Evolutionary conservation across 345 rosid species (phyloP).

Genomic region (Hypericum androsaemum): DNA sequence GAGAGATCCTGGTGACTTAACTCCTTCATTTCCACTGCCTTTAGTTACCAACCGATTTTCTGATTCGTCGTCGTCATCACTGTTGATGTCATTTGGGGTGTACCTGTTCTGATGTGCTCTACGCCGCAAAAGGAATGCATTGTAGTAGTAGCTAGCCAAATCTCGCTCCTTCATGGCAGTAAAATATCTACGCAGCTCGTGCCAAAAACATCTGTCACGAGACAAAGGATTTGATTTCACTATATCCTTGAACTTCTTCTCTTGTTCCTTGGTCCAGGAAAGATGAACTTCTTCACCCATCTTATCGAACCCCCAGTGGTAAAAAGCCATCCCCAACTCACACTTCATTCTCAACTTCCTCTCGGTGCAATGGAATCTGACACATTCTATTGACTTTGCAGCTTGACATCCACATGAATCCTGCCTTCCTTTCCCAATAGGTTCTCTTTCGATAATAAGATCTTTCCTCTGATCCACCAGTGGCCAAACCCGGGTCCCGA

Average conservation of each 20-base stretch:
- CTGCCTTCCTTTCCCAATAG: slow-evolving; percentile 21
- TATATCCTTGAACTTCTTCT: slow-evolving; percentile 17
- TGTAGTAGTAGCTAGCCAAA: slow-evolving; percentile 25
- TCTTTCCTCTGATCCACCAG: slow-evolving; percentile 1
- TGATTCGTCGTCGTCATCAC: slow-evolving; percentile 22
- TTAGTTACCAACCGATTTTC: slow-evolving; percentile 23
- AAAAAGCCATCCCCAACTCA: slow-evolving; percentile 21
- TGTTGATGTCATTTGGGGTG: slow-evolving; percentile 21
- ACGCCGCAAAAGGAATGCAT: slow-evolving; percentile 18
- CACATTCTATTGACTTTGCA: slow-evolving; percentile 21
- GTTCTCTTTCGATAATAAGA: not conserved
- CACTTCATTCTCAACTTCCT: slow-evolving; percentile 21
- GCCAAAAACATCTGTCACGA: slow-evolving; percentile 18
- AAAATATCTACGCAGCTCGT: slow-evolving; percentile 11
- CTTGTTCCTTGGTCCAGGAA: slow-evolving; percentile 20
- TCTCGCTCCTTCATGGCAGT: slow-evolving; percentile 16
- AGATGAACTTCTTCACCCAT: slow-evolving; percentile 28
- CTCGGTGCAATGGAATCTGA: slow-evolving; percentile 24
- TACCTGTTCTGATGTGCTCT: slow-evolving; percentile 24
- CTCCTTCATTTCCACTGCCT: slow-evolving; percentile 39
- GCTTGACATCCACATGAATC: slow-evolving; percentile 14
- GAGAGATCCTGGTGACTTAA: slow-evolving; percentile 24
- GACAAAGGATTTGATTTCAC: slow-evolving; percentile 17
- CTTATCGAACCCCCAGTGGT: slow-evolving; percentile 14
- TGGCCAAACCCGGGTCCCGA: slow-evolving; percentile 21